phyloP scores from a whole-genome alignment of 2,329 filamentous ascomycete species.

The Rhinocladiella mackenziei region DNA sequence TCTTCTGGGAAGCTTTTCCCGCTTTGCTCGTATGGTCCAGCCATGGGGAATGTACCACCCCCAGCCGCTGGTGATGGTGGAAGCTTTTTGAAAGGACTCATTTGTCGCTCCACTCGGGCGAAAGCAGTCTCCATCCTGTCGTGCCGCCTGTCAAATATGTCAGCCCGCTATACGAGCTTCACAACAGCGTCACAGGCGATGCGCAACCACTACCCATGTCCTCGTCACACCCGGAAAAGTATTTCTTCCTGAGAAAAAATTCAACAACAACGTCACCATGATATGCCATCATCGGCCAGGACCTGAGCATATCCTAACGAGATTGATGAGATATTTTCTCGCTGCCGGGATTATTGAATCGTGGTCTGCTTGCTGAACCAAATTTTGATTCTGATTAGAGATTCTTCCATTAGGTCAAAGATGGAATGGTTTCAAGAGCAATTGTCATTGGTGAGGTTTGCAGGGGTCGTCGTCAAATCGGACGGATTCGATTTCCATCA shows the following conservation, averaged over 20 bases:
- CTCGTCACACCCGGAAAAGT: constrained; percentile 12
- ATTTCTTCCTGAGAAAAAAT: background rate
- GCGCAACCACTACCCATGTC: constrained; percentile 2
- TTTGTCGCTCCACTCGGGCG: constrained; percentile 10
- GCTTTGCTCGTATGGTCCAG: background rate
- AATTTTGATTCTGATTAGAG: too few relatives aligned
- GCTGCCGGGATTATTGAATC: background rate
- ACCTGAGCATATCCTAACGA: background rate
- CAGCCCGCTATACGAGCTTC: constrained; percentile 16
- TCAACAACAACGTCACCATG: constrained; percentile 11
- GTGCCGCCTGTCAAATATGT: constrained; percentile 21
- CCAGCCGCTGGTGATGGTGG: constrained; percentile 4
- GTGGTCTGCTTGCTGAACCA: too few relatives aligned
- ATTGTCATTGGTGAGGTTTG: too few relatives aligned
- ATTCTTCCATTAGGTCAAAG: too few relatives aligned
- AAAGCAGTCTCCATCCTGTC: constrained; percentile 14
- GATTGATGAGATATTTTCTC: background rate
- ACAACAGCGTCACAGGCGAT: constrained; percentile 6
- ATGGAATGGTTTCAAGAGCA: too few relatives aligned
- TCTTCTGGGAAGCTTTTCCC: background rate
- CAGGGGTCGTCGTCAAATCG: too few relatives aligned
- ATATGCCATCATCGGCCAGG: background rate
- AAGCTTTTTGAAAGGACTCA: constrained; percentile 6
- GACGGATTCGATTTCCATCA: too few relatives aligned
- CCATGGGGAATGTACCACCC: background rate